Evolutionary conservation across 83 land plant species (phyloP).

Genomic region (Diphasiastrum complanatum): DNA sequence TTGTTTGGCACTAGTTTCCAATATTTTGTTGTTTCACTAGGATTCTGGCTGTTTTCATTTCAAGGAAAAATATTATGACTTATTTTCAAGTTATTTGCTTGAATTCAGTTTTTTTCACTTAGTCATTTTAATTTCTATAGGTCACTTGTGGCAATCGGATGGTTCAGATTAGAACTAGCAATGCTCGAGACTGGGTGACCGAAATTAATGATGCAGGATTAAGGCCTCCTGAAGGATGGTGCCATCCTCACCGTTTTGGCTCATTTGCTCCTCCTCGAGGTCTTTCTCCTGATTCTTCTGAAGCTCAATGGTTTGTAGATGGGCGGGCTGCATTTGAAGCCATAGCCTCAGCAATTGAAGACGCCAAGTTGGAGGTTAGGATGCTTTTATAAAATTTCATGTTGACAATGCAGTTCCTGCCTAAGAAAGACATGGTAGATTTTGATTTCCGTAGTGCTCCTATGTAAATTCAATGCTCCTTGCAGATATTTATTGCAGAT

Average conservation of each 20-base stretch:
- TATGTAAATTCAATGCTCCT: not conserved
- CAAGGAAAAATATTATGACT: too few species aligned
- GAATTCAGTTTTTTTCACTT: too few species aligned
- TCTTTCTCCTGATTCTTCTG: slow-evolving; percentile 62
- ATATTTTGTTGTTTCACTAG: too few species aligned
- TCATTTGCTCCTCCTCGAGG: slow-evolving; percentile 96
- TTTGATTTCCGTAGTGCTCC: not conserved
- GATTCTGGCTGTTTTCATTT: too few species aligned
- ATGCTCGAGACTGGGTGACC: slow-evolving; percentile 77
- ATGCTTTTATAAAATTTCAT: not conserved
- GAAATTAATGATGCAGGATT: slow-evolving; percentile 92
- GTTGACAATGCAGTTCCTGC: not conserved
- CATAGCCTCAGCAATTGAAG: slow-evolving; percentile 77
- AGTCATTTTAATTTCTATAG: too few species aligned
- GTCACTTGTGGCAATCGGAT: slow-evolving; percentile 75
- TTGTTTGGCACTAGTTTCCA: too few species aligned
- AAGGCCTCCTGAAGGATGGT: slow-evolving; percentile 97
- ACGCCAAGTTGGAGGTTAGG: slow-evolving; percentile 84
- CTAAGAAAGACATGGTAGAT: too few species aligned
- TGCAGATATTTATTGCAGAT: slow-evolving; percentile 88
- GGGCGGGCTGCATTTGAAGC: slow-evolving; percentile 87
- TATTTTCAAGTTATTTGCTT: too few species aligned
- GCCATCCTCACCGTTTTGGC: slow-evolving; percentile 93
- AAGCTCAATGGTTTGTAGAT: slow-evolving; percentile 92
- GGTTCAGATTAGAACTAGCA: slow-evolving; percentile 52